Conservation (phyloP, 208 protist genomes). For the Leishmania arabica region DNA sequence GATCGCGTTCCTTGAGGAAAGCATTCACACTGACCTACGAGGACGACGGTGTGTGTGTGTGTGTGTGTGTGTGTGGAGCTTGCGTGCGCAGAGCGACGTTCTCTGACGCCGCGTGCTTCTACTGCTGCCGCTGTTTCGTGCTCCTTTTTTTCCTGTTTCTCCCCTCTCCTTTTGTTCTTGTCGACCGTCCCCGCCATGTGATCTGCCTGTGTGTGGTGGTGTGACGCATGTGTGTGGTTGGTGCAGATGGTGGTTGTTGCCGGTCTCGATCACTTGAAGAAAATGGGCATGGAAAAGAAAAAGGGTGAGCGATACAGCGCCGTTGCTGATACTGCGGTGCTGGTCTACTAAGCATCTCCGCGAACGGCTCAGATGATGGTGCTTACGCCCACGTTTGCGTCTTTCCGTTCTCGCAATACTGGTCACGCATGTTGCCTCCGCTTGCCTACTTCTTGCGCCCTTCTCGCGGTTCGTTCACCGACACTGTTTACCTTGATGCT, state of each 20-base stretch:
- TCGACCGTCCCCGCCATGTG: background rate
- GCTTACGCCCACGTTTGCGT: background rate
- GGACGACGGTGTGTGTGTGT: background rate
- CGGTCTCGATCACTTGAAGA: background rate
- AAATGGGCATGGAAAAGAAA: background rate
- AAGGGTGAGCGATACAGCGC: background rate
- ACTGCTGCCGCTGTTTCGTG: background rate
- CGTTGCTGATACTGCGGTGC: background rate
- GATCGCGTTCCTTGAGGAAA: background rate
- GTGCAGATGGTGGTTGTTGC: background rate
- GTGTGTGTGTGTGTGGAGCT: background rate
- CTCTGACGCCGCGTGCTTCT: background rate
- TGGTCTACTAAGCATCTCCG: background rate
- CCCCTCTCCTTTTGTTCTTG: background rate
- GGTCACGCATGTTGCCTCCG: background rate
- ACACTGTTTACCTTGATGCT: background rate
- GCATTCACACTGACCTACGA: background rate
- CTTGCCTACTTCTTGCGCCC: background rate
- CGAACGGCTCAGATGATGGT: background rate
- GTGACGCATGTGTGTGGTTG: background rate
- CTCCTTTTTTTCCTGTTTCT: background rate
- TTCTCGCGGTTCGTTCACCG: background rate
- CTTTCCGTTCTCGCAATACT: background rate
- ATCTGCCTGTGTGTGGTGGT: background rate
- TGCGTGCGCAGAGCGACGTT: background rate